Percentiles rank a stretch among this genome's conserved stretches.
Conservation (phyloP, 208 protist species). For the Novymonas esmeraldas region DNA sequence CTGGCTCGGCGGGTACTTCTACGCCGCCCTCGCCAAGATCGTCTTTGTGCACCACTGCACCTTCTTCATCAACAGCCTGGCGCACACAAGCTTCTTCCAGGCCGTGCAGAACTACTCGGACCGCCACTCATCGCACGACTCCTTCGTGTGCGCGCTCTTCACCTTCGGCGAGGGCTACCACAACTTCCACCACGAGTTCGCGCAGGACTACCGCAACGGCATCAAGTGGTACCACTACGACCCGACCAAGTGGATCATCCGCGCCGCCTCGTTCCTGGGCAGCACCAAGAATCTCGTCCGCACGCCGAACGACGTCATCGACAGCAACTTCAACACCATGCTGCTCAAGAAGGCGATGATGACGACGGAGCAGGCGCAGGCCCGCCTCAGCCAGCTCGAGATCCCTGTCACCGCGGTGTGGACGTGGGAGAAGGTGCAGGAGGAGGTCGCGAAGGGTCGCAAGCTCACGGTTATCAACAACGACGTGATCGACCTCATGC, state of each 20-base stretch:
- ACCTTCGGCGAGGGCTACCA: constrained; percentile 94
- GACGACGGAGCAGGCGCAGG: constrained; percentile 39
- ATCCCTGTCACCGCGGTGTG: constrained; percentile 41
- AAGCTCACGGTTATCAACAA: constrained; percentile 75
- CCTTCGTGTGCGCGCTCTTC: constrained; percentile 74
- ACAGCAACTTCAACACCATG: constrained; percentile 61
- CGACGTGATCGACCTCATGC: constrained; percentile 71
- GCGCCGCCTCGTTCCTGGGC: constrained; percentile 53
- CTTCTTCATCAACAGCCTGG: constrained; percentile 93
- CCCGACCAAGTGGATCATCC: constrained; percentile 92
- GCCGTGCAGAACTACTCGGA: constrained; percentile 83
- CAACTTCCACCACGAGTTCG: constrained; percentile 95
- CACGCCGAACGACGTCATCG: constrained; percentile 66
- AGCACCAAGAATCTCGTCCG: constrained; percentile 68
- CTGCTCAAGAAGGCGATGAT: constrained; percentile 44
- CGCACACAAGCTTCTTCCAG: constrained; percentile 78
- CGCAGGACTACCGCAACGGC: constrained; percentile 92
- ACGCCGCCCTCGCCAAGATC: constrained; percentile 76
- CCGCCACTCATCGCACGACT: constrained; percentile 84
- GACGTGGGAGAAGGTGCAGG: constrained; percentile 69
- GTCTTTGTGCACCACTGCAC: constrained; percentile 91
- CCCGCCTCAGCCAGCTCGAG: constrained; percentile 49
- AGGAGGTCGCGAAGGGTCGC: constrained; percentile 56
- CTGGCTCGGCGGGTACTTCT: constrained; percentile 87
- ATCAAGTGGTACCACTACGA: constrained; percentile 92